A percentile compares a stretch with the other conserved stretches of the same genome.
Evolutionary conservation across 2,329 filamentous ascomycete genomes (phyloP).

Genomic region (Fusarium cicatricum): DNA sequence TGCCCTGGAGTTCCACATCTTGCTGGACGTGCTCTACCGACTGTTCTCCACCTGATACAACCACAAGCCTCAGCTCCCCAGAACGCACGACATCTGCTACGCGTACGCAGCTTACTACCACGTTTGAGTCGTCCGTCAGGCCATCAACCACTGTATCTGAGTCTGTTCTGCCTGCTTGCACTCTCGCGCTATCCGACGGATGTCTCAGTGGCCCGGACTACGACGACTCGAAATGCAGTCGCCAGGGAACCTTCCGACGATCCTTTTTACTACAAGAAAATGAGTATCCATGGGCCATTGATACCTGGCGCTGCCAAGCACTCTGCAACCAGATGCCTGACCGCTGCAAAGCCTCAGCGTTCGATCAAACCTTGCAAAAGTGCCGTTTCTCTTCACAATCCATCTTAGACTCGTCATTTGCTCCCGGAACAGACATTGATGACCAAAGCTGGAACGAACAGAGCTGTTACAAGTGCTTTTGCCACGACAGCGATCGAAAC

Average conservation of each 20-base stretch:
- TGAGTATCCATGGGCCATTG: conserved; percentile 16
- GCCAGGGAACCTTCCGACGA: not conserved
- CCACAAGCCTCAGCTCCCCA: not conserved
- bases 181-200: conserved; percentile 16
- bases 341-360: conserved; percentile 13
- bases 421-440: not conserved
- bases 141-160: conserved; percentile 4
- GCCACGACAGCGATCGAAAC: conserved; percentile 2
- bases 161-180: conserved; percentile 13
- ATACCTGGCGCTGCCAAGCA: not conserved
- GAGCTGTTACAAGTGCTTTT: conserved; percentile 12
- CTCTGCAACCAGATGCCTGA: conserved; percentile 19
- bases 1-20: conserved; percentile 4
- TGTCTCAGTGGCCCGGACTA: not conserved
- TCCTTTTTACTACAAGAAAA: conserved; percentile 1
- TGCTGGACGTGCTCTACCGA: conserved; percentile 8
- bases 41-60: not conserved
- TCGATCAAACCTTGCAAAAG: not conserved
- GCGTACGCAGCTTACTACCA: conserved; percentile 1
- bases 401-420: not conserved
- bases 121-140: not conserved
- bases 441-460: conserved; percentile 7
- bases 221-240: not conserved
- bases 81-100: not conserved
- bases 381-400: conserved; percentile 14